Base-by-base conservation (phyloP, 2,329 filamentous ascomycete species). In the Sphaerostilbella broomeana region DNA sequence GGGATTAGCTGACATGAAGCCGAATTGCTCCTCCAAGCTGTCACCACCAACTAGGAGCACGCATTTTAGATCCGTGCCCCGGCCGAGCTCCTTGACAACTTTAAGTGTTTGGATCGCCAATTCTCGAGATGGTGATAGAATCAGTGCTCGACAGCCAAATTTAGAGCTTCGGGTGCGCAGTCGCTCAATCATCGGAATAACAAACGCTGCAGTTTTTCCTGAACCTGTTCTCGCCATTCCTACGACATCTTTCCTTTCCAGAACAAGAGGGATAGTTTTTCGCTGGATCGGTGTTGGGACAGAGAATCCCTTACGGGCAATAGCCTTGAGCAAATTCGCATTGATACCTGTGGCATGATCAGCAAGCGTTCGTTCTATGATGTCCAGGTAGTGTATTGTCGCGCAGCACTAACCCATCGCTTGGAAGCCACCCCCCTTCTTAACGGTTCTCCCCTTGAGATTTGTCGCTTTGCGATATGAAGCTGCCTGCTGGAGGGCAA, bases 221-320 rank as follows among this genome's bases (percentile, higher is more conserved):
- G 89, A 97, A 59, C 92, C 92, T n/a, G 94, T 98, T 50, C 94
- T 76, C 6, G 92, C 92, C 92, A 98, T 98, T 50, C 89, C 94
- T 17, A 98, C 90, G n/a, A 97, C 86, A 72, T 98, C 92, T 64
- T 88, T 86, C 38, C 84, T 78, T 46, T 94, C 85, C 51, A 97
- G 71, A 40, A 98, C 79, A 40, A 97, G 70, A 4, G 92, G 94
- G 33, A 98, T 95, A 2, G 92, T 86, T 64, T 97, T 97, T 51
- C 92, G 79, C 68, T 98, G 92, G 62, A 98, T 98, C 0, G 92
- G 92, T 0, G 92, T 98, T 4, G 94, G 94, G 3, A 97, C 86
- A 1, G 84, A 87, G 64, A 95, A 98, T 12, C 92, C 94, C 65
- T 97, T 98, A 52, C 86, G 77, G 10, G 85, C 77, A 49, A 98